Conservation (phyloP, 2,329 filamentous ascomycete genomes). For the Microsporum ferrugineum region DNA sequence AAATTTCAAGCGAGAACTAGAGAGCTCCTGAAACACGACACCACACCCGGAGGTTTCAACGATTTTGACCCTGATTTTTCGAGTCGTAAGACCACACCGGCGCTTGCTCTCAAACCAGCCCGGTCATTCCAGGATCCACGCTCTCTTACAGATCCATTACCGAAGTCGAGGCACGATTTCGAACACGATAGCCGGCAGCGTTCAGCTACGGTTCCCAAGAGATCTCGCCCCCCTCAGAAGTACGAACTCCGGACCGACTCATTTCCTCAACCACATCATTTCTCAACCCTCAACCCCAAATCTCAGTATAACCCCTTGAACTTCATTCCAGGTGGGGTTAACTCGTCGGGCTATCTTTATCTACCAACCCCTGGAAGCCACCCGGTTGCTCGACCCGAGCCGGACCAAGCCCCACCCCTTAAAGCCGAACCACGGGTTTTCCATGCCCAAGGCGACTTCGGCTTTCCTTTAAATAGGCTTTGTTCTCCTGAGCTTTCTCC, state of each 20-base stretch:
- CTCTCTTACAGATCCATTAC: neutral
- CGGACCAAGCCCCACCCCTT: neutral
- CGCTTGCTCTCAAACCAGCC: neutral
- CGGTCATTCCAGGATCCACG: constrained; percentile 2
- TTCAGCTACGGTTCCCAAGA: constrained; percentile 2
- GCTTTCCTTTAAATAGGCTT: neutral
- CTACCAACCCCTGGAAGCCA: constrained; percentile 5
- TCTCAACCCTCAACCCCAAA: constrained; percentile 12
- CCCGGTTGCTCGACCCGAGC: neutral
- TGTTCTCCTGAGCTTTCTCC: constrained; percentile 4
- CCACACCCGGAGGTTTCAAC: neutral
- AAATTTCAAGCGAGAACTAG: neutral
- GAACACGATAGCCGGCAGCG: neutral
- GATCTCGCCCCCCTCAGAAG: neutral
- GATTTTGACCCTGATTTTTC: neutral
- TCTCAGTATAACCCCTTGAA: constrained; percentile 13
- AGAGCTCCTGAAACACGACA: neutral
- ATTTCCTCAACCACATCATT: constrained; percentile 14
- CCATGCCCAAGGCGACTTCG: neutral
- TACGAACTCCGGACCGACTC: neutral
- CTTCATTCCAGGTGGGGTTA: constrained; percentile 11
- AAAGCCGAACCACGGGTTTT: neutral
- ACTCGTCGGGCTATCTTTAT: constrained; percentile 6
- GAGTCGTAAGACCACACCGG: neutral
- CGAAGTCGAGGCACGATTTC: neutral